A percentile compares a stretch with the other conserved stretches of the same genome.
phyloP scores from a whole-genome alignment of 495 filamentous ascomycete species.

The Cercophora samala region DNA sequence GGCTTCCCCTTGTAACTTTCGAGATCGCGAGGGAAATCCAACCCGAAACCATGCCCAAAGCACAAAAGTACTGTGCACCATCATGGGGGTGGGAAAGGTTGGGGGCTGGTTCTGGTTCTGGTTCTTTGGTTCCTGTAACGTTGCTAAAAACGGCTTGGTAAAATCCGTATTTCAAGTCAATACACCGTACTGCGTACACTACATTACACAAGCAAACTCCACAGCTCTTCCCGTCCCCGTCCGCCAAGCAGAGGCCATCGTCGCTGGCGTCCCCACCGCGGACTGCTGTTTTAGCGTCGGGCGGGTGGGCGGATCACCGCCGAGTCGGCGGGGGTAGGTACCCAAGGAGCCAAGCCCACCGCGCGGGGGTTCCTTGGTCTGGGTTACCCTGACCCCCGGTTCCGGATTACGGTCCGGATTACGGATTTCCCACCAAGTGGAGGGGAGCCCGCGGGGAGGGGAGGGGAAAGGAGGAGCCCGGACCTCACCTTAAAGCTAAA shows the following conservation, averaged over 20 bases:
- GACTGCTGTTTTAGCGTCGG: neutral
- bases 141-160: neutral
- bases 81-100: too few species aligned
- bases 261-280: neutral
- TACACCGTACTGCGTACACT: too few species aligned
- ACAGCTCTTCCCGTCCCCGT: too few species aligned
- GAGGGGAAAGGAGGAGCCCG: neutral
- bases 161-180: neutral
- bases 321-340: neutral
- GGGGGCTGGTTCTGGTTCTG: neutral
- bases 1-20: neutral
- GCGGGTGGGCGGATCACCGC: neutral
- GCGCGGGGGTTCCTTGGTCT: neutral
- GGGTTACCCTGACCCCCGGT: neutral
- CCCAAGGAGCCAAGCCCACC: neutral
- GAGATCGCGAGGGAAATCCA: neutral
- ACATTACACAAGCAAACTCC: too few species aligned
- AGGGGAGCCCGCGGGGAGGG: too few species aligned
- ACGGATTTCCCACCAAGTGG: neutral
- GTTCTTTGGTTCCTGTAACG: neutral
- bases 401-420: neutral
- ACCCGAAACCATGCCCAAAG: neutral
- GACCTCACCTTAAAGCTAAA: neutral
- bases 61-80: neutral
- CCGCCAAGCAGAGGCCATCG: neutral